A percentile compares a stretch with the other conserved stretches of the same genome.
phyloP scores from a whole-genome alignment of 441 rosid genomes.

The Eugenia klotzschiana region DNA sequence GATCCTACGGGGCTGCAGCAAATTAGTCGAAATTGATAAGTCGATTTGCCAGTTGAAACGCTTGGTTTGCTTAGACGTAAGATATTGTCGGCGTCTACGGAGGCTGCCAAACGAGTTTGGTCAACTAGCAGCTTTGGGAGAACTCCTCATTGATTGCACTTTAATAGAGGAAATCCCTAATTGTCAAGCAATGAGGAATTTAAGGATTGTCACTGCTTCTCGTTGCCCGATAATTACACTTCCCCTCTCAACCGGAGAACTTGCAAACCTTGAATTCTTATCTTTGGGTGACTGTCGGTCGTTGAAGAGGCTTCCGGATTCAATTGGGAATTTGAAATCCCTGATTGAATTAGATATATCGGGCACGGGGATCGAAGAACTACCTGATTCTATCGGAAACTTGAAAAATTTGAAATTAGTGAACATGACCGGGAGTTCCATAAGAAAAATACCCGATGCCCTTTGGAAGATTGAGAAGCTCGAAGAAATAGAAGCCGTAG shows the following conservation, averaged over 20 bases:
- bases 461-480: background rate
- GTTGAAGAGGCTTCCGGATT: background rate
- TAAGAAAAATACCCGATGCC: background rate
- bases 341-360: background rate
- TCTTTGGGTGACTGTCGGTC: background rate
- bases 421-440: fast-evolving
- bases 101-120: fast-evolving
- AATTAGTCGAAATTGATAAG: background rate
- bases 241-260: background rate
- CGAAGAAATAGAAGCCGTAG: background rate
- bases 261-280: background rate
- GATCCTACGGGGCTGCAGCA: fast-evolving
- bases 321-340: background rate
- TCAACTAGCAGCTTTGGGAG: too few species aligned
- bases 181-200: too few species aligned
- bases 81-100: fast-evolving
- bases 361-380: fast-evolving
- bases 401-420: background rate
- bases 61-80: background rate
- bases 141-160: too few species aligned
- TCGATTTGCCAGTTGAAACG: background rate
- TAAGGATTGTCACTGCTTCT: too few species aligned
- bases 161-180: too few species aligned
- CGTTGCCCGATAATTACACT: fast-evolving
- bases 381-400: background rate